Evolutionary conservation across 257 asterid genomes (phyloP).

Genomic region (Nicotiana benthamiana): DNA sequence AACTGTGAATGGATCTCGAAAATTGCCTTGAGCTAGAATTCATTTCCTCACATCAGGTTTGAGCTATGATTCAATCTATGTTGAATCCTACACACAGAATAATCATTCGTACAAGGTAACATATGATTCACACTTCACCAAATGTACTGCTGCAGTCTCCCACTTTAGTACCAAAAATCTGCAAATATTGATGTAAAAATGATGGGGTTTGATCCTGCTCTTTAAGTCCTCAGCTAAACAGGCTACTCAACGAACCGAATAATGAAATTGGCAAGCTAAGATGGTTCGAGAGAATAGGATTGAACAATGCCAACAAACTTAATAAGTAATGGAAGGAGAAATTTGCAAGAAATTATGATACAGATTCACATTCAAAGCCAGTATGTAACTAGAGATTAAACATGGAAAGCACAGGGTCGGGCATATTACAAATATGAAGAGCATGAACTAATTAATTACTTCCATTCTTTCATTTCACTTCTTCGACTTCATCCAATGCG

Average conservation of each 20-base stretch:
- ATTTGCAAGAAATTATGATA: conserved; percentile 5
- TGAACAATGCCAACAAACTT: not conserved
- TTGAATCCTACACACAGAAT: not conserved
- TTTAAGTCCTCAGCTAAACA: not conserved
- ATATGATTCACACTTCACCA: not conserved
- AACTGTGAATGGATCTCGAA: not conserved
- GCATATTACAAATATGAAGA: conserved; percentile 15
- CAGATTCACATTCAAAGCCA: conserved; percentile 14
- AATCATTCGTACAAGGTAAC: not conserved
- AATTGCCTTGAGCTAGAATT: not conserved
- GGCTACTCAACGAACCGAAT: not conserved
- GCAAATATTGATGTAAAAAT: not conserved
- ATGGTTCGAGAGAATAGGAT: not conserved
- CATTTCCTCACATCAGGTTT: not conserved
- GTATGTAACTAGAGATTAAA: conserved; percentile 9
- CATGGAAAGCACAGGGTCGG: conserved; percentile 6
- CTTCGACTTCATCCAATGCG: conserved; percentile 69
- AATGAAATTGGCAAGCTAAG: not conserved
- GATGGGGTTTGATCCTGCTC: not conserved
- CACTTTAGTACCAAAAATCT: not conserved
- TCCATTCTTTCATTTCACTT: conserved; percentile 22
- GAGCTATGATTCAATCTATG: not conserved
- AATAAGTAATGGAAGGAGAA: not conserved
- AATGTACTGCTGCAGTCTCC: no score
- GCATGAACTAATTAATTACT: not conserved